Base-by-base conservation (phyloP, 2,329 filamentous ascomycete species). In the Chlorencoelia australis region DNA sequence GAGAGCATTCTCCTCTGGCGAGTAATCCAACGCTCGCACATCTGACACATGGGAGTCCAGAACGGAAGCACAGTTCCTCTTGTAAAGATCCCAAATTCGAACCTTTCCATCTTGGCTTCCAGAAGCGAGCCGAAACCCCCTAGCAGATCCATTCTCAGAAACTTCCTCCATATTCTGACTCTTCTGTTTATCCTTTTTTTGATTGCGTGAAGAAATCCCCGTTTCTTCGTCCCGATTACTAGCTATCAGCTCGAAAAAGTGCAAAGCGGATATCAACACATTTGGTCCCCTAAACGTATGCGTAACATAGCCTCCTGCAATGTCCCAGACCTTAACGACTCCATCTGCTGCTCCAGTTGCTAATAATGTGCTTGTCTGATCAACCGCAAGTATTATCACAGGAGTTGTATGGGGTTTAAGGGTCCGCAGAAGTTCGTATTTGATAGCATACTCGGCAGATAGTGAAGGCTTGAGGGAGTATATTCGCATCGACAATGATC, bases 291-390 rank as follows among this genome's bases (percentile, higher is more conserved):
- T 82, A 60, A 98, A 94, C 1, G 86, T 94, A 60, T 98, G 91
- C 18, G 93, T 98, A 20, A 87, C 78, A 59, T 83, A 96, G 15
- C 91, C 91, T 29, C 80, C 85, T 33, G 71, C 69, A 41, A 98
- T 86, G 61, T 98, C 91, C 89, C 89, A 98, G 35, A 98, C 80
- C 60, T 98, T 98, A 51, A 96, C 84, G 1, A 82, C 75, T 16
- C 91, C 91, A 56, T 98, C 91, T 3, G 91, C 88, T 32, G 84
- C 85, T 44, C 93, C 91, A 11, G 89, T 96, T 11, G 88, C 91
- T 28, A 98, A 69, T 9, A 98, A 67, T 2, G 89, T 94, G 53
- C 88, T 82, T 1, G 88, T 94, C 36, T 75, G 71, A 58, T 98
- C 91, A 43, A 91, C 77, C 1, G 85, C 79, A 10, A 89, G 68